A percentile compares a stretch with the other conserved stretches of the same genome.
phyloP scores from a whole-genome alignment of 116 monocot species.

The Dioscorea cayenensis region DNA sequence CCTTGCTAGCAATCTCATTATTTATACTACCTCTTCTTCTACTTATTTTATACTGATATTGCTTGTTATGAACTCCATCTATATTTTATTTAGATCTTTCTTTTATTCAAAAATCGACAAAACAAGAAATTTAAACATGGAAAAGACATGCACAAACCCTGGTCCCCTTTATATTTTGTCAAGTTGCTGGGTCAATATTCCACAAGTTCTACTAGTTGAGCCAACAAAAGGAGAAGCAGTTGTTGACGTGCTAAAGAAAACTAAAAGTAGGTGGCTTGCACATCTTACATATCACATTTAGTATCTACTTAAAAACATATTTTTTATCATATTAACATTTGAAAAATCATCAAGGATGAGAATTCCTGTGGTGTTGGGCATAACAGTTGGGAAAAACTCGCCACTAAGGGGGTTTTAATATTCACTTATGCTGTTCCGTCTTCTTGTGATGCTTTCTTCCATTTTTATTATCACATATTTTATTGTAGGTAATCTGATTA shows the following conservation, averaged over 20 bases:
- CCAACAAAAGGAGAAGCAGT: neutral
- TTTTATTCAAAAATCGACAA: neutral
- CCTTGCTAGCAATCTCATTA: neutral
- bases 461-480: neutral
- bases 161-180: neutral
- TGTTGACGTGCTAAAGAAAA: neutral
- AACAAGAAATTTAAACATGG: neutral
- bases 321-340: slow-evolving; percentile 2
- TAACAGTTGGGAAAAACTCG: slow-evolving; percentile 18
- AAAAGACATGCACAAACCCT: neutral
- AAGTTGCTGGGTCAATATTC: neutral
- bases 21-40: neutral
- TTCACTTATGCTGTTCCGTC: neutral
- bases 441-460: neutral
- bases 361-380: slow-evolving; percentile 31
- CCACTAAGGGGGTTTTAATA: neutral
- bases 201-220: neutral
- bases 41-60: neutral
- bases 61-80: neutral
- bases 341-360: slow-evolving; percentile 5
- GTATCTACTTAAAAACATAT: neutral
- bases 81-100: neutral
- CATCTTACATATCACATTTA: neutral
- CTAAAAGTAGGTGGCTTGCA: neutral
- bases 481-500: neutral